Percentiles rank a stretch among this genome's conserved stretches.
phyloP scores from a whole-genome alignment of 345 rosid species.

The Sonneratia alba region DNA sequence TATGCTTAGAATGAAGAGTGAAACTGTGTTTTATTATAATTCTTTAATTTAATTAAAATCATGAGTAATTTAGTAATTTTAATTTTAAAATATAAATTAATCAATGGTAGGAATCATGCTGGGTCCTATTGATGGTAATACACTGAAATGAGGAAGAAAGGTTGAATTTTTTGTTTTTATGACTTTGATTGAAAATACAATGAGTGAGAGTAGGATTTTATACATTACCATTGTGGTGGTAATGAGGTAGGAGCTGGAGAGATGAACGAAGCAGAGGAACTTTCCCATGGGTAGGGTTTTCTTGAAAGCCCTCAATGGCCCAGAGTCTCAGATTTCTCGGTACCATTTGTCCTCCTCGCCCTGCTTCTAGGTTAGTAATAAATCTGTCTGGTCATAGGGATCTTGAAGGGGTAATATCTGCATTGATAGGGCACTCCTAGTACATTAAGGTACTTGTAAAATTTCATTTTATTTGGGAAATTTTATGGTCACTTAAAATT shows the following conservation, averaged over 20 bases:
- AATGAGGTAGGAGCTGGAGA: constrained; percentile 34
- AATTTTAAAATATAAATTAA: background rate
- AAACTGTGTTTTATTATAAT: no score
- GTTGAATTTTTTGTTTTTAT: background rate
- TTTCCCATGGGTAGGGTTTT: constrained; percentile 17
- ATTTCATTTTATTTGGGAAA: background rate
- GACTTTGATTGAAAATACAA: background rate
- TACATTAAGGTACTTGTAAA: background rate
- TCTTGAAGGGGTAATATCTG: background rate
- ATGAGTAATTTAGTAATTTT: no score
- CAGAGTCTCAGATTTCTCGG: constrained; percentile 5
- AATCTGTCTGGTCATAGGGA: background rate
- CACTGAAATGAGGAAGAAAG: background rate
- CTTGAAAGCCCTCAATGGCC: constrained; percentile 17
- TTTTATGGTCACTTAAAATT: background rate
- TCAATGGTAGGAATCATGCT: constrained; percentile 66
- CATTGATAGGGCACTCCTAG: background rate
- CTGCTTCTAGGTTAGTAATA: background rate
- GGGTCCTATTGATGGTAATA: constrained; percentile 48
- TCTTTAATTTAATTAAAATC: no score
- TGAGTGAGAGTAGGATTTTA: background rate
- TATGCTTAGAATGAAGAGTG: no score
- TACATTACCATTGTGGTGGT: constrained; percentile 32
- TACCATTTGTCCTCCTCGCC: background rate
- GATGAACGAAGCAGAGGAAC: constrained; percentile 39